Evolutionary conservation across 1,284 basidiomycete genomes (phyloP), one percentile per base, ranked within the genome.

Genomic region (Sporisorium iseilematis-ciliati): DNA sequence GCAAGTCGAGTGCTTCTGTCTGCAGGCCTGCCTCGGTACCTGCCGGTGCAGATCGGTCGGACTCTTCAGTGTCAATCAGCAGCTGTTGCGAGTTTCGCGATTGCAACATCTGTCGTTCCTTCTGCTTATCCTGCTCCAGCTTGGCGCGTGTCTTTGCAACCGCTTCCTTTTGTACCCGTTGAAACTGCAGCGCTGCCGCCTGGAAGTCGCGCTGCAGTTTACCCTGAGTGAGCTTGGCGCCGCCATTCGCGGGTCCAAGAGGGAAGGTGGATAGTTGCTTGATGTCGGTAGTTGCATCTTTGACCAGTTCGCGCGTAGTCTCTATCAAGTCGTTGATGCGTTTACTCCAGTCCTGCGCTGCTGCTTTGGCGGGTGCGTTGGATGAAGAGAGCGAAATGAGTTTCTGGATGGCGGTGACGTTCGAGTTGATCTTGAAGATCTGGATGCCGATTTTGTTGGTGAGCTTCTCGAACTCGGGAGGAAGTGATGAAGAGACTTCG

Each of bases 401-500:
- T 84, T 94, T 93, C 82, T 94, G 87, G 57, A 99, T 96, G 14
- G 93, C 95, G 80, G 95, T 92, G 7, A 98, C 94, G 86, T 99
- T 99, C 68, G 93, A 90, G 83, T 97, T 96, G 88, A 99, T 94
- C 89, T 98, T 97, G 91, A 99, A 98, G 68, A 97, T 92, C 85
- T 98, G 96, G 18, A 98, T 89, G 1, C 94, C 93, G 55, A 99
- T 88, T 20, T 92, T 92, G 26, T 91, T 91, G 82, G 97, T 93
- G 20, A 97, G 88, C 46, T 88, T 88, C 21, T 89, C 87, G 86
- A 97, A 99, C 43, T 81, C 82, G 3, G 71, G 67, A 18, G 62
- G 64, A 14, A 63, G 42, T 0, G 65, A 42, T 12, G 57, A 42
- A 20, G 71, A 52, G 40, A 58, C 58, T 50, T 79, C 48, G 18